These are phyloP conservation scores for Galerina marginata DNA, from an alignment of 768 basidiomycete species.

Conservation along the genomic window DNA sequence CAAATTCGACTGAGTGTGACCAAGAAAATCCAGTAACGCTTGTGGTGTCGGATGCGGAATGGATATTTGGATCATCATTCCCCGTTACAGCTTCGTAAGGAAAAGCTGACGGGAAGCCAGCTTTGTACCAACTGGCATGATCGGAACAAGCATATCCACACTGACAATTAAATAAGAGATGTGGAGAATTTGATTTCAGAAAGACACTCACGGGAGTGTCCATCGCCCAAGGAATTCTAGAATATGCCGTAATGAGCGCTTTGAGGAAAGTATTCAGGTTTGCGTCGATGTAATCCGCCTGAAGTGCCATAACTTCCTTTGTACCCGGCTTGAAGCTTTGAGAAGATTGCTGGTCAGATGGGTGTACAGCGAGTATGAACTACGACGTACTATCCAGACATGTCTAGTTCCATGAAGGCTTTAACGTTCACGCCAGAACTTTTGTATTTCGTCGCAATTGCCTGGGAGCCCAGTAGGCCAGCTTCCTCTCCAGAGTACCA, in stretches of 20 bases:
- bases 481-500: slow-evolving; percentile 54
- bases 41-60: slow-evolving; percentile 50
- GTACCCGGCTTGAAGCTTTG: slow-evolving; percentile 53
- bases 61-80: slow-evolving; percentile 49
- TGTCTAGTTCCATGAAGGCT: slow-evolving; percentile 56
- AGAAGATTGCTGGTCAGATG: slow-evolving; percentile 8
- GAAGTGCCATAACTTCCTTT: slow-evolving; percentile 43
- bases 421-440: slow-evolving; percentile 47
- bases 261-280: slow-evolving; percentile 53
- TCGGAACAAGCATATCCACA: slow-evolving; percentile 50
- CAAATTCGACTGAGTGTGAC: slow-evolving; percentile 61
- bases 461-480: slow-evolving; percentile 56
- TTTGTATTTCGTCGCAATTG: slow-evolving; percentile 56
- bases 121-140: slow-evolving; percentile 51
- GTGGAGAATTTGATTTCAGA: background rate
- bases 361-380: background rate
- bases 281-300: slow-evolving; percentile 45
- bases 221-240: slow-evolving; percentile 41
- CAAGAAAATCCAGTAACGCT: slow-evolving; percentile 52
- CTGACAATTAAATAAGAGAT: slow-evolving; percentile 22
- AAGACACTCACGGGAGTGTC: slow-evolving; percentile 38
- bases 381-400: slow-evolving; percentile 40
- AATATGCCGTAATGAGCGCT: slow-evolving; percentile 39
- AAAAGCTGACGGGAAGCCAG: slow-evolving; percentile 45
- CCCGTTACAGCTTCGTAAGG: slow-evolving; percentile 50